Base-by-base conservation (phyloP, 495 filamentous ascomycete genomes). In the Penicillium cosmopolitanum region DNA sequence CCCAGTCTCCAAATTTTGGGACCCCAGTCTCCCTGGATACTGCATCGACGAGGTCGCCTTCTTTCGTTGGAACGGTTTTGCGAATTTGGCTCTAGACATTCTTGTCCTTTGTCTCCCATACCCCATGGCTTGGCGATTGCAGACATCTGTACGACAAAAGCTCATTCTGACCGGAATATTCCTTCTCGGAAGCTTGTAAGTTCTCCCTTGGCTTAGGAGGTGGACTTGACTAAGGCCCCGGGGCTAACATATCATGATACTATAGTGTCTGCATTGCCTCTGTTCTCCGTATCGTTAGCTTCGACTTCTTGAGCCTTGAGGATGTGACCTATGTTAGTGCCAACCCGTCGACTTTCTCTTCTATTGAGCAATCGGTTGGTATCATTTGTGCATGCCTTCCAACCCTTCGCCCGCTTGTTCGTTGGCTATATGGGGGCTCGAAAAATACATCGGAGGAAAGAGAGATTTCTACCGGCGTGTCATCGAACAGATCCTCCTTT, bases 371-470 rank as follows among this genome's bases (percentile, higher is more conserved):
- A 38, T 80, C 79, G 12, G 63, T 80, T 21, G 80, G 74, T 1
- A 81, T 85, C 40, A 59, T 79, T 10, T 83, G 82, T 56, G 79
- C 81, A 12, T 80, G 75, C 42, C 73, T 81, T 3, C 76, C 80
- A 5, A 80, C 81, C 2, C 62, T 83, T 15, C 60, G 68, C 9
- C 68, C 72, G 18, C 60, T 72, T 13, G 54, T 72, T 13, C 53
- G 69, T 6, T 12, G 51, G 4, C 16, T 70, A 9, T 58, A 53
- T 35, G 53, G 64, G n/a, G 40, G 10, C 3, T 62, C 58, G n/a
- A 43, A 12, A 19, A 47, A 56, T 2, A 50, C 11, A 7, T 28
- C 46, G 1, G 35, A 15, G 13, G 35, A 23, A 33, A 43, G 51
- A 48, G 34, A 36, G 16, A 55, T 56, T 16, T 33, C 34, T 50